phyloP scores from a whole-genome alignment of 176 grass and related monocot species.

The barley (Hordeum vulgare) region DNA sequence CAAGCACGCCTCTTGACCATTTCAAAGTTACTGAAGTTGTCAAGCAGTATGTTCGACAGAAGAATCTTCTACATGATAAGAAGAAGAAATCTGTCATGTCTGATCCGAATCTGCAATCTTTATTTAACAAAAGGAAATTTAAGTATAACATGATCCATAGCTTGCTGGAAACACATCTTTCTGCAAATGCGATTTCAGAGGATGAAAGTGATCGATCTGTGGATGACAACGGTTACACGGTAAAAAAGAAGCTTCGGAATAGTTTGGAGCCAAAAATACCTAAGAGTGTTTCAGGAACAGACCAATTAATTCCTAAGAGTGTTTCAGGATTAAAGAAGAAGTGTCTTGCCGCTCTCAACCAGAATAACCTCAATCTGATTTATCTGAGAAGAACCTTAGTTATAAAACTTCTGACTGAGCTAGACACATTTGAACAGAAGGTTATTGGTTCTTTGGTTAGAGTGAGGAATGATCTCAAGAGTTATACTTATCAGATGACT shows the following conservation, averaged over 20 bases:
- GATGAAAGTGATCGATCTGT: slow-evolving; percentile 41
- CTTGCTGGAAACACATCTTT: slow-evolving; percentile 62
- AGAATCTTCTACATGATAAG: slow-evolving; percentile 37
- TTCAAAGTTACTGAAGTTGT: slow-evolving; percentile 42
- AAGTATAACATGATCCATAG: slow-evolving; percentile 53
- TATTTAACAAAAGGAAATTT: slow-evolving; percentile 71
- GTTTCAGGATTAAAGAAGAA: slow-evolving; percentile 37
- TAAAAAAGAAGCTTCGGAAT: slow-evolving; percentile 22
- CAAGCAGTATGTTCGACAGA: slow-evolving; percentile 59
- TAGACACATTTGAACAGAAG: slow-evolving; percentile 68
- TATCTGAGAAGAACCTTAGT: slow-evolving; percentile 69
- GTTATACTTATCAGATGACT: slow-evolving; percentile 5
- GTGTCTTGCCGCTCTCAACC: slow-evolving; percentile 45
- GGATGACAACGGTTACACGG: slow-evolving; percentile 25
- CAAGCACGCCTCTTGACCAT: slow-evolving; percentile 47
- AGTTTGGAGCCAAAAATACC: slow-evolving; percentile 16
- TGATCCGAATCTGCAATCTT: slow-evolving; percentile 45
- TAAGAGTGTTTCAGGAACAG: slow-evolving; percentile 32
- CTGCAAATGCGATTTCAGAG: slow-evolving; percentile 50
- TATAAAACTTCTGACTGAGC: slow-evolving; percentile 46
- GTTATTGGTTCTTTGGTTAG: slow-evolving; percentile 75
- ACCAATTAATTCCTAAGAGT: slow-evolving; percentile 30
- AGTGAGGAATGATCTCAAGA: slow-evolving; percentile 29
- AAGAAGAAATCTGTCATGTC: slow-evolving; percentile 61
- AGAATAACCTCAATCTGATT: slow-evolving; percentile 53